Evolutionary conservation across 1,284 basidiomycete genomes (phyloP).

Genomic region (Cutaneotrichosporon sp.): DNA sequence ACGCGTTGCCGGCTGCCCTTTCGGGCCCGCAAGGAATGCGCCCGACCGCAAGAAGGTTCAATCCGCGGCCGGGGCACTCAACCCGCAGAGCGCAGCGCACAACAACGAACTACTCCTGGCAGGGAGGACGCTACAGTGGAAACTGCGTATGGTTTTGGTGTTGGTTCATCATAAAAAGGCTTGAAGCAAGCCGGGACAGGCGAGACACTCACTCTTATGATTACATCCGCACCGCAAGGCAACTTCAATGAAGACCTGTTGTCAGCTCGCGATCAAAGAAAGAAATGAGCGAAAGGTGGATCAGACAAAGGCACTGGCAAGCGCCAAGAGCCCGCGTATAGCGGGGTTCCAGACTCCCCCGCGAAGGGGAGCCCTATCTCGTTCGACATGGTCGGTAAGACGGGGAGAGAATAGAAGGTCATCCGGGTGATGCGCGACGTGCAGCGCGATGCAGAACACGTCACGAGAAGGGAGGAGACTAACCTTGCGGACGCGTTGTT

Average conservation of each 20-base stretch:
- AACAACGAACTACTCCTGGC: constrained; percentile 49
- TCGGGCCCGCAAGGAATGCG: constrained; percentile 38
- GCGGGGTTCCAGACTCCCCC: constrained; percentile 49
- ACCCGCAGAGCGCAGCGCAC: constrained; percentile 30
- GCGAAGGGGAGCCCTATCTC: constrained; percentile 54
- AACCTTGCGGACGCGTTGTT: constrained; percentile 14
- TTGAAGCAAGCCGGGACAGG: not conserved
- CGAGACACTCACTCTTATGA: constrained; percentile 15
- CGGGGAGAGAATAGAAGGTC: constrained; percentile 56
- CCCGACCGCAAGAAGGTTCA: constrained; percentile 49
- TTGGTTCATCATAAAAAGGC: constrained; percentile 46
- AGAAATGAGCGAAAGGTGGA: constrained; percentile 18
- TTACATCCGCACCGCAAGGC: not conserved
- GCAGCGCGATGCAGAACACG: constrained; percentile 5
- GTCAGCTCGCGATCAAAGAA: constrained; percentile 17
- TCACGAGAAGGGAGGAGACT: constrained; percentile 17
- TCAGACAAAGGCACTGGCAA: constrained; percentile 57
- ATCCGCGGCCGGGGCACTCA: constrained; percentile 35
- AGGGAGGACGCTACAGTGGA: constrained; percentile 55
- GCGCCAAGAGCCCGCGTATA: constrained; percentile 49
- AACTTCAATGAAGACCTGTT: not conserved
- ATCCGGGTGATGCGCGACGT: constrained; percentile 34
- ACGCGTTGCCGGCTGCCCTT: constrained; percentile 30
- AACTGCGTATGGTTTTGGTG: constrained; percentile 56
- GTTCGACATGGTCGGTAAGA: constrained; percentile 56